Conservation (phyloP, 108 stramenopile species). For the Bacterosira constricta region DNA sequence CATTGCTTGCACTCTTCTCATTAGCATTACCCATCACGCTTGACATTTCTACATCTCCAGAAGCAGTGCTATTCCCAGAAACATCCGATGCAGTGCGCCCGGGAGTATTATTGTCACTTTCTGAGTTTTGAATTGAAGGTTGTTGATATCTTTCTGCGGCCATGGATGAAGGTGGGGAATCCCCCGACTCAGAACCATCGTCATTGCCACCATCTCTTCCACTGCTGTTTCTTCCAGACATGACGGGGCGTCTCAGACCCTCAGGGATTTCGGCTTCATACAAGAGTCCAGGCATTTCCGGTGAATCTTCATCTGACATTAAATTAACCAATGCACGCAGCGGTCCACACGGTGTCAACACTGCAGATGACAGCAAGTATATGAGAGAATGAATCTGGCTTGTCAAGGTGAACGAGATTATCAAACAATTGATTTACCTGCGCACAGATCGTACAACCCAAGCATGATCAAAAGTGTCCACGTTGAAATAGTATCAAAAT, state of each 20-base stretch:
- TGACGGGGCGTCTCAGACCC: conserved; percentile 69
- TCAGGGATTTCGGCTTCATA: conserved; percentile 93
- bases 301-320: conserved; percentile 90
- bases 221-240: conserved; percentile 18
- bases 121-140: conserved; percentile 10
- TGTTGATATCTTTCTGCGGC: conserved; percentile 34
- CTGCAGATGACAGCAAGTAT: too few relatives aligned
- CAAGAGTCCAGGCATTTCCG: conserved; percentile 95
- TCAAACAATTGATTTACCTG: too few relatives aligned
- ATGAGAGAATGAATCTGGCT: too few relatives aligned
- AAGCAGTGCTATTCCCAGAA: not conserved
- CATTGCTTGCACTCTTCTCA: too few relatives aligned
- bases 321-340: conserved; percentile 86
- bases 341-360: conserved; percentile 97
- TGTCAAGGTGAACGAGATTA: too few relatives aligned
- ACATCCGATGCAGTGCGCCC: not conserved
- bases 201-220: conserved; percentile 16
- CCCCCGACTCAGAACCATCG: not conserved
- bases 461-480: conserved; percentile 95
- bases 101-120: not conserved
- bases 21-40: not conserved
- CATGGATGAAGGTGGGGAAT: conserved; percentile 29
- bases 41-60: conserved; percentile 40
- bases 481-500: conserved; percentile 92
- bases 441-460: conserved; percentile 96